Conservation (phyloP, 345 rosid genomes). For the Hypericum androsaemum region DNA sequence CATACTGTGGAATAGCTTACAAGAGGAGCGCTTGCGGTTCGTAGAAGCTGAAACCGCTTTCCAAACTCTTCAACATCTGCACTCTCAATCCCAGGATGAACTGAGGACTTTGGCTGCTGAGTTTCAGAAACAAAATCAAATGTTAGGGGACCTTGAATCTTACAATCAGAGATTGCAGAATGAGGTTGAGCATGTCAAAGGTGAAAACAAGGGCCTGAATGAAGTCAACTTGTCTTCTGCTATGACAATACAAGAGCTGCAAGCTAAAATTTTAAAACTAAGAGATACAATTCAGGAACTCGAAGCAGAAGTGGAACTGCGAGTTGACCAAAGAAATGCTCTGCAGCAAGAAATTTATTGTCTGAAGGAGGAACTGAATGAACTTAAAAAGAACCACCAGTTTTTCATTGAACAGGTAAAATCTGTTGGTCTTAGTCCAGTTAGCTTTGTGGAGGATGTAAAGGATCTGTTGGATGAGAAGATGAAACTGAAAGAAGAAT, state of each 20-base stretch:
- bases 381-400: conserved; percentile 54
- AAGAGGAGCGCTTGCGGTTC: conserved; percentile 78
- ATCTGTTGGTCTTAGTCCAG: conserved; percentile 54
- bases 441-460: conserved; percentile 49
- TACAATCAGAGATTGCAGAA: conserved; percentile 42
- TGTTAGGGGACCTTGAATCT: conserved; percentile 57
- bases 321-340: conserved; percentile 85
- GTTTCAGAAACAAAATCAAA: conserved; percentile 48
- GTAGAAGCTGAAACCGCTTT: conserved; percentile 97
- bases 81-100: conserved; percentile 95
- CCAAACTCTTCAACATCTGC: conserved; percentile 88
- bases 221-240: conserved; percentile 66
- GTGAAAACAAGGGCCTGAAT: conserved; percentile 45
- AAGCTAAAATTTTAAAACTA: conserved; percentile 56
- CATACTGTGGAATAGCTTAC: conserved; percentile 70
- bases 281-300: conserved; percentile 68
- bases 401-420: conserved; percentile 58
- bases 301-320: conserved; percentile 79
- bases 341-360: conserved; percentile 97
- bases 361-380: conserved; percentile 85
- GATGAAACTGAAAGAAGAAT: conserved; percentile 37
- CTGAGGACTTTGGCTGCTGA: conserved; percentile 58
- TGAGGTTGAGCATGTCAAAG: conserved; percentile 46
- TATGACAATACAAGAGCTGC: conserved; percentile 51
- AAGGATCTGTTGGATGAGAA: conserved; percentile 62